These are phyloP conservation scores for Clonostachys solani DNA, from an alignment of 2,329 filamentous ascomycete species.

Conservation along the genomic window DNA sequence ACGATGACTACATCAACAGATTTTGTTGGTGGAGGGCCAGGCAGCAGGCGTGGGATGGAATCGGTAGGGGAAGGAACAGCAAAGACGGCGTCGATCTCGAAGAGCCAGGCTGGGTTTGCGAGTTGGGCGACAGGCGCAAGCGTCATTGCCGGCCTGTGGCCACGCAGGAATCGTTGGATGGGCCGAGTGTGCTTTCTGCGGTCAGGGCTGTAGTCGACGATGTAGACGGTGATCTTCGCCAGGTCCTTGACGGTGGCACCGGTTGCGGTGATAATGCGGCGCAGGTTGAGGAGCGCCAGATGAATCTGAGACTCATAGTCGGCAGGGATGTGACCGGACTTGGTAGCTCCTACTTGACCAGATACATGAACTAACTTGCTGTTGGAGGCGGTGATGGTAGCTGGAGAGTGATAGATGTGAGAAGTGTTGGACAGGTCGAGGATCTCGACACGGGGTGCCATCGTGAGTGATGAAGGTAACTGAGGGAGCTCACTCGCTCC, in stretches of 20 bases:
- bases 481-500: no score
- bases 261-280: constrained; percentile 24
- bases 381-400: constrained; percentile 7
- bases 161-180: constrained; percentile 26
- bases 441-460: neutral
- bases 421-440: constrained; percentile 10
- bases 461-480: no score
- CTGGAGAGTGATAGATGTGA: constrained; percentile 10
- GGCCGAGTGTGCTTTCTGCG: constrained; percentile 26
- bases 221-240: constrained; percentile 33
- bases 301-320: constrained; percentile 36
- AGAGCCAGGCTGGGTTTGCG: constrained; percentile 28
- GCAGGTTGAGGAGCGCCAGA: constrained; percentile 29
- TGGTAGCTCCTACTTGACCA: constrained; percentile 25
- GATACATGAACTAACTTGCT: constrained; percentile 18
- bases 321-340: constrained; percentile 19
- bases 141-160: constrained; percentile 34
- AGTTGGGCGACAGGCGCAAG: constrained; percentile 34
- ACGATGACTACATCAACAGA: constrained; percentile 27
- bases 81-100: constrained; percentile 37
- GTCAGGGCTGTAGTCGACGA: constrained; percentile 34
- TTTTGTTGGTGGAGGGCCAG: neutral
- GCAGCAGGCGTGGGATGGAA: constrained; percentile 1
- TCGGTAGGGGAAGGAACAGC: constrained; percentile 7
- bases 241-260: constrained; percentile 29